These are phyloP conservation scores for Backusella mclennaniae DNA, from an alignment of 192 early-diverging fungal genomes.

Conservation along the genomic window DNA sequence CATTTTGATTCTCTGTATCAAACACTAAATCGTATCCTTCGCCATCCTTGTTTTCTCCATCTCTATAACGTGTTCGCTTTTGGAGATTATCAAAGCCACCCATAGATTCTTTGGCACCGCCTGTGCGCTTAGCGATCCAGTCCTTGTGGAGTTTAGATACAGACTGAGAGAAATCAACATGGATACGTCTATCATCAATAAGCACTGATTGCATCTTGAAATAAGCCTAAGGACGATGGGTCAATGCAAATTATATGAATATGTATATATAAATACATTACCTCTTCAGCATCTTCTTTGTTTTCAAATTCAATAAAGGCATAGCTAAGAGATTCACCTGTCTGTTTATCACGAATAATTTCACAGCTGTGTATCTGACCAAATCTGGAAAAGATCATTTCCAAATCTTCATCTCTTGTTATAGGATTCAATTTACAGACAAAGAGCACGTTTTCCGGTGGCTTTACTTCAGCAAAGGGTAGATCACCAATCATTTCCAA, in stretches of 20 bases:
- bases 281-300: conserved; percentile 81
- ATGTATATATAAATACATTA: background rate
- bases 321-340: conserved; percentile 84
- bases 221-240: conserved; percentile 55
- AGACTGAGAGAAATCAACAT: conserved; percentile 97
- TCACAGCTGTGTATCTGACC: conserved; percentile 88
- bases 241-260: background rate
- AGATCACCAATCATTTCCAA: conserved; percentile 98
- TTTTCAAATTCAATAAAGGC: conserved; percentile 96
- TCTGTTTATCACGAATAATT: conserved; percentile 82
- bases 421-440: conserved; percentile 93
- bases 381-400: conserved; percentile 91
- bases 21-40: conserved; percentile 51
- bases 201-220: conserved; percentile 97
- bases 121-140: conserved; percentile 62
- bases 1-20: conserved; percentile 25
- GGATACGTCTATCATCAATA: conserved; percentile 94
- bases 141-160: conserved; percentile 82
- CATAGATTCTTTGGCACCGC: conserved; percentile 28
- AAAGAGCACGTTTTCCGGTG: conserved; percentile 96
- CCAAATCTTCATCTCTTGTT: conserved; percentile 88
- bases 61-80: conserved; percentile 52
- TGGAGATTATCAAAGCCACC: conserved; percentile 52
- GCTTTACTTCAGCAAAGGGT: conserved; percentile 95
- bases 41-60: conserved; percentile 26